Conservation (phyloP, 2,329 filamentous ascomycete genomes). For the Aureobasidium melanogenum region DNA sequence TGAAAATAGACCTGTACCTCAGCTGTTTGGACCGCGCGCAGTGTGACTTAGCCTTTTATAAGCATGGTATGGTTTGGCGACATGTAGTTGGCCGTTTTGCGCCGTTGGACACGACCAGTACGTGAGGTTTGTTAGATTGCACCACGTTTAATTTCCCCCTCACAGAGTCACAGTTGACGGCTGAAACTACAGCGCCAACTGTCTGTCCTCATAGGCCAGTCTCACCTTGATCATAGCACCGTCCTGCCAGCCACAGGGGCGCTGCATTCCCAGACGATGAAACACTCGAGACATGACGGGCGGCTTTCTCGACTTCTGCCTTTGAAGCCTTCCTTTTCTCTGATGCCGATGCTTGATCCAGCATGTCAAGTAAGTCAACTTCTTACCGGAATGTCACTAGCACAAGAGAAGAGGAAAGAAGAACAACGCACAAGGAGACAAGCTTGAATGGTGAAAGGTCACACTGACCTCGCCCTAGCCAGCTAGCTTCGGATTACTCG, state of each 20-base stretch:
- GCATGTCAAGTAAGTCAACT: not conserved
- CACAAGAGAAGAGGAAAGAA: not conserved
- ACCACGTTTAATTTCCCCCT: conserved; percentile 6
- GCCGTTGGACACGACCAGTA: conserved; percentile 6
- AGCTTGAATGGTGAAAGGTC: not conserved
- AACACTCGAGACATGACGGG: not conserved
- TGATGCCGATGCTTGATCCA: not conserved
- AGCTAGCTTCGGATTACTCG: not conserved
- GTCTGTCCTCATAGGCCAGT: not conserved
- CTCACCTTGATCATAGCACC: not conserved
- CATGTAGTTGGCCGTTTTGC: conserved; percentile 1
- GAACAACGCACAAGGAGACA: not conserved
- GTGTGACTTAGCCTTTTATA: not conserved
- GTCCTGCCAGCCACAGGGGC: not conserved
- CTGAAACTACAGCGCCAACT: conserved; percentile 9
- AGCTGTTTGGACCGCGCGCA: not conserved
- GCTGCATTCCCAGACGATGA: not conserved
- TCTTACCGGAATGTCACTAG: not conserved
- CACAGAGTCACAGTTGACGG: not conserved
- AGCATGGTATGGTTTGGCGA: not conserved
- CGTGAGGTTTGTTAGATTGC: conserved; percentile 2
- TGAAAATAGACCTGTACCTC: conserved; percentile 2
- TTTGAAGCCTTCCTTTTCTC: not conserved
- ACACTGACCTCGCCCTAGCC: not conserved
- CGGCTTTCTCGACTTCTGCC: not conserved